Conservation (phyloP, 176 grass and related monocot genomes). For the Phoenix dactylifera region DNA sequence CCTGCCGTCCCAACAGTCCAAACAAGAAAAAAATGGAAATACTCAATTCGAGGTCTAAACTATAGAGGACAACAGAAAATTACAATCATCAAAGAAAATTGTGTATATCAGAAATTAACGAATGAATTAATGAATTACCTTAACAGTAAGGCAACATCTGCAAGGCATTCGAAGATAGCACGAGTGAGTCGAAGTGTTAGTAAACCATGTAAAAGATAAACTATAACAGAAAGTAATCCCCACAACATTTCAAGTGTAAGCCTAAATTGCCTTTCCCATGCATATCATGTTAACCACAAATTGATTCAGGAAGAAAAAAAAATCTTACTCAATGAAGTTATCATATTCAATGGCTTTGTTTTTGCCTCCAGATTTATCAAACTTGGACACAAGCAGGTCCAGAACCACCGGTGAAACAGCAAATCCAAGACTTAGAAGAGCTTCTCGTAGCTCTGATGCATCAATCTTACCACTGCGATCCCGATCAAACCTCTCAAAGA, state of each 20-base stretch:
- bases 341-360: slow-evolving; percentile 81
- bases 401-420: slow-evolving; percentile 72
- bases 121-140: slow-evolving; percentile 37
- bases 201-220: slow-evolving; percentile 3
- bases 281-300: no score
- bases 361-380: slow-evolving; percentile 89
- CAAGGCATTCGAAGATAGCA: not conserved
- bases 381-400: slow-evolving; percentile 82
- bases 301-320: no score
- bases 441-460: slow-evolving; percentile 61
- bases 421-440: slow-evolving; percentile 86
- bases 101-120: no score
- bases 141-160: slow-evolving; percentile 97
- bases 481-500: slow-evolving; percentile 91
- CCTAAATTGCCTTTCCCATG: no score
- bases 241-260: no score
- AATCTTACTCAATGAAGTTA: slow-evolving; percentile 95
- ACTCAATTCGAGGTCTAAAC: no score
- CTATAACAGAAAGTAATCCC: not conserved
- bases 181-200: no score
- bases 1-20: slow-evolving; percentile 27
- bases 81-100: no score
- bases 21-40: no score
- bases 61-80: no score
- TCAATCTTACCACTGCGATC: slow-evolving; percentile 89